Percentiles rank a stretch among this genome's conserved stretches.
These are phyloP conservation scores for Galeopsis tetrahit DNA, from an alignment of 257 asterid species.

Conservation along the genomic window DNA sequence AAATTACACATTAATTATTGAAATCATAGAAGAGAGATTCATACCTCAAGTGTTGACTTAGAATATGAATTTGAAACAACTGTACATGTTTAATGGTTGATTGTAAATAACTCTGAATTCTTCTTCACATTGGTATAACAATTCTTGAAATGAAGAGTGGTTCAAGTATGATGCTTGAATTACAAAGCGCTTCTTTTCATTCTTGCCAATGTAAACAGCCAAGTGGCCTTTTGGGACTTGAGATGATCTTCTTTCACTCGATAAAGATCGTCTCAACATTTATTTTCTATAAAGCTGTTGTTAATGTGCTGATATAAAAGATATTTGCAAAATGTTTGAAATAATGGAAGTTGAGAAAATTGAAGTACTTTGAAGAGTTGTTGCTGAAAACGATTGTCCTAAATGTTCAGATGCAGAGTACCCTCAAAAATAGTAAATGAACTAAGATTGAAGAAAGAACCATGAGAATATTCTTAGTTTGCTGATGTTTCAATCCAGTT, in stretches of 20 bases:
- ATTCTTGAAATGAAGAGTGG: constrained; percentile 42
- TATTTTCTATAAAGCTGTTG: background rate
- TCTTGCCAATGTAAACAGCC: constrained; percentile 17
- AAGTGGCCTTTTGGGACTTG: constrained; percentile 31
- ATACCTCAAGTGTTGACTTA: too few species aligned
- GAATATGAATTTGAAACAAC: too few species aligned
- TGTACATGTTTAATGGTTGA: too few species aligned
- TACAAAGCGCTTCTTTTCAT: constrained; percentile 26
- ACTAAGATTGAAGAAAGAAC: background rate
- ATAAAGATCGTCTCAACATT: constrained; percentile 28
- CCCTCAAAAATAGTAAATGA: too few species aligned
- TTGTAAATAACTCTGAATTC: constrained; percentile 32
- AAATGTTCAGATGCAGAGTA: too few species aligned
- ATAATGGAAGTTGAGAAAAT: background rate
- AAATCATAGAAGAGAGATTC: too few species aligned
- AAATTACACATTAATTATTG: too few species aligned
- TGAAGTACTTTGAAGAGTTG: constrained; percentile 1
- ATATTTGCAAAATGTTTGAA: background rate
- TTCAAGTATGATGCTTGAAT: constrained; percentile 36
- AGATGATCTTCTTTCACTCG: constrained; percentile 18
- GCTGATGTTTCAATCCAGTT: background rate
- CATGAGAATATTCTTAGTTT: background rate
- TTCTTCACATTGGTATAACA: constrained; percentile 34
- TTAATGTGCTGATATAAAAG: background rate
- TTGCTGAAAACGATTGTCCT: background rate